Conservation (phyloP, 306 rosid species). For the Prinsepia uniflora region DNA sequence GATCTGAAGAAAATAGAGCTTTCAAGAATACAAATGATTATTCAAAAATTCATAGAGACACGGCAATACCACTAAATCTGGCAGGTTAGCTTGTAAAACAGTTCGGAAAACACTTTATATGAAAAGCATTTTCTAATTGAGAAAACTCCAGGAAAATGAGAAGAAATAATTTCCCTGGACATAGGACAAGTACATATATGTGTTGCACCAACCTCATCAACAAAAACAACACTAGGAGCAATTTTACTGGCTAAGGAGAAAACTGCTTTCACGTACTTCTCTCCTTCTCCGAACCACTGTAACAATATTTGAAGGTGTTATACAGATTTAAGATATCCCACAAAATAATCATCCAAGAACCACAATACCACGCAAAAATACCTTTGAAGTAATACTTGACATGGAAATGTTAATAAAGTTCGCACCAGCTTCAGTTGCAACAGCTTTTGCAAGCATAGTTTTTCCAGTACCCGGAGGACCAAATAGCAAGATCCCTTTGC, state of each 20-base stretch:
- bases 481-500: conserved; percentile 94
- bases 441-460: conserved; percentile 99
- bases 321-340: conserved; percentile 7
- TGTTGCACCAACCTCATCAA: conserved; percentile 73
- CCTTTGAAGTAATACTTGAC: conserved; percentile 97
- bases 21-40: neutral
- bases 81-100: neutral
- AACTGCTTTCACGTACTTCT: conserved; percentile 91
- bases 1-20: neutral
- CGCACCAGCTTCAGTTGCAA: conserved; percentile 99
- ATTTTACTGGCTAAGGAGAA: conserved; percentile 96
- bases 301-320: conserved; percentile 24
- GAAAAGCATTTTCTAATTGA: neutral
- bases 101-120: neutral
- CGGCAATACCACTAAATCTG: neutral
- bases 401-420: conserved; percentile 92
- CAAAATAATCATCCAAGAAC: neutral
- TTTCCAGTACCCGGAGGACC: conserved; percentile 99
- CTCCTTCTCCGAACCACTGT: conserved; percentile 99
- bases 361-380: conserved; percentile 16
- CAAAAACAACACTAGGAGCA: conserved; percentile 92
- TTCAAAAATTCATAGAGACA: neutral
- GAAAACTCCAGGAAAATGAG: neutral
- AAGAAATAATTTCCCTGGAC: neutral
- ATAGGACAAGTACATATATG: conserved; percentile 1